Evolutionary conservation across 805 yeast species (phyloP).

Genomic region (Starmerella floricola): DNA sequence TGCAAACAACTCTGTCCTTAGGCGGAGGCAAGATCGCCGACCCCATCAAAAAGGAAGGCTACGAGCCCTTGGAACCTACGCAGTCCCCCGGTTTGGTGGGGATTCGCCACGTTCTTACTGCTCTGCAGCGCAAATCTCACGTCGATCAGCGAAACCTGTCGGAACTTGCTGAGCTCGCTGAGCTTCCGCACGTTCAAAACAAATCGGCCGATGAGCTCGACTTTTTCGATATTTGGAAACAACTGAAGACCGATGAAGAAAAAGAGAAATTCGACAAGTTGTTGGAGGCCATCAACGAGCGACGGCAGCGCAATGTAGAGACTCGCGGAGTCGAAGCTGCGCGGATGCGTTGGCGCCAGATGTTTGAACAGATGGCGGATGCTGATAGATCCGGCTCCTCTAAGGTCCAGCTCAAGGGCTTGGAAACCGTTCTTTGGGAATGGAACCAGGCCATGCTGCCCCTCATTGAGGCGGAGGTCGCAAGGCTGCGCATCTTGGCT

Average conservation of each 20-base stretch:
- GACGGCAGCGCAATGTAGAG: conserved; percentile 68
- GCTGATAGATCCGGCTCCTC: conserved; percentile 34
- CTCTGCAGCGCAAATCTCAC: conserved; percentile 19
- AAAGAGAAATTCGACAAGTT: conserved; percentile 46
- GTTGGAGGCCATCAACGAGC: conserved; percentile 57
- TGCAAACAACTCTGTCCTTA: conserved; percentile 1
- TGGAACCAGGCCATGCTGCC: conserved; percentile 76
- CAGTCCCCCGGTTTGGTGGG: conserved; percentile 67
- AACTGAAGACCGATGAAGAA: conserved; percentile 36
- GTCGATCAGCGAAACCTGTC: conserved; percentile 20
- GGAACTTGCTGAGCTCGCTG: conserved; percentile 18
- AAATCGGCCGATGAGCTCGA: conserved; percentile 35
- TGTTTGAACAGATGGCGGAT: conserved; percentile 36
- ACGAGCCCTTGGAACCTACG: conserved; percentile 49
- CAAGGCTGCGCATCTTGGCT: conserved; percentile 38
- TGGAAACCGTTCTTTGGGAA: conserved; percentile 65
- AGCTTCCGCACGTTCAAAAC: conserved; percentile 30
- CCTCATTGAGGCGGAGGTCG: conserved; percentile 52
- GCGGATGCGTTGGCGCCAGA: conserved; percentile 77
- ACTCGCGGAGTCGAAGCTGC: conserved; percentile 74
- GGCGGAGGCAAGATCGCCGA: conserved; percentile 11
- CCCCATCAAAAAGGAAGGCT: conserved; percentile 41
- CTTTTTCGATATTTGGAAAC: conserved; percentile 54
- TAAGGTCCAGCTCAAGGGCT: conserved; percentile 31
- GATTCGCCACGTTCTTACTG: conserved; percentile 53